phyloP scores from a whole-genome alignment of 106 monocot genomes.

The Apostasia ramifera region DNA sequence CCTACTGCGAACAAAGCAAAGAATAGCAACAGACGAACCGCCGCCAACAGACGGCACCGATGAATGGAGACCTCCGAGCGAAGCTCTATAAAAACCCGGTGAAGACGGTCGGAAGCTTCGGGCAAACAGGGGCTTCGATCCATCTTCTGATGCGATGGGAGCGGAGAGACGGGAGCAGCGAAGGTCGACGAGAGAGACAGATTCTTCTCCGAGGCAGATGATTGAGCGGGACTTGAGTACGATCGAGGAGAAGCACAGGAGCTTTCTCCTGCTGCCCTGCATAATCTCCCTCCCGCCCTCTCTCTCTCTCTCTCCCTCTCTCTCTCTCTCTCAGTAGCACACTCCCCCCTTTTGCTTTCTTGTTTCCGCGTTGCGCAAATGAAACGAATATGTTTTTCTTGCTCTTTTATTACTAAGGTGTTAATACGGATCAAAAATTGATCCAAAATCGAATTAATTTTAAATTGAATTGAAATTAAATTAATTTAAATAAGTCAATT shows the following conservation, averaged over 20 bases:
- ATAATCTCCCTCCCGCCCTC: not conserved
- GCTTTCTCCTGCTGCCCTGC: constrained; percentile 1
- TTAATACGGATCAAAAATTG: not conserved
- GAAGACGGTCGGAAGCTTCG: not conserved
- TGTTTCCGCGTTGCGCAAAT: not conserved
- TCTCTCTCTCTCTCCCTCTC: too few species aligned
- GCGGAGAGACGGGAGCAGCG: not conserved
- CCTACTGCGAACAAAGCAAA: not conserved
- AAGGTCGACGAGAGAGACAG: too few species aligned
- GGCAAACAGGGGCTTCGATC: not conserved
- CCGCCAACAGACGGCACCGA: not conserved
- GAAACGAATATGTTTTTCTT: too few species aligned
- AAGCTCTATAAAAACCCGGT: not conserved
- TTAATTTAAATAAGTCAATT: not conserved
- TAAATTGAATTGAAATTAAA: too few species aligned
- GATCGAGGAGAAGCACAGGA: not conserved
- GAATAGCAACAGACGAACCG: not conserved
- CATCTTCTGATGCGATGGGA: not conserved
- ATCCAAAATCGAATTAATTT: not conserved
- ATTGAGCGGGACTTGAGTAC: constrained; percentile 5
- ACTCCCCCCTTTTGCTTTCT: not conserved
- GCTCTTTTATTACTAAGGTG: too few species aligned
- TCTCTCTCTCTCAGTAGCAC: not conserved
- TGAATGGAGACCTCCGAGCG: too few species aligned
- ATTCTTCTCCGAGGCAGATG: not conserved